Conservation (phyloP, 768 basidiomycete genomes). For the Lactifluus hygrophoroides region DNA sequence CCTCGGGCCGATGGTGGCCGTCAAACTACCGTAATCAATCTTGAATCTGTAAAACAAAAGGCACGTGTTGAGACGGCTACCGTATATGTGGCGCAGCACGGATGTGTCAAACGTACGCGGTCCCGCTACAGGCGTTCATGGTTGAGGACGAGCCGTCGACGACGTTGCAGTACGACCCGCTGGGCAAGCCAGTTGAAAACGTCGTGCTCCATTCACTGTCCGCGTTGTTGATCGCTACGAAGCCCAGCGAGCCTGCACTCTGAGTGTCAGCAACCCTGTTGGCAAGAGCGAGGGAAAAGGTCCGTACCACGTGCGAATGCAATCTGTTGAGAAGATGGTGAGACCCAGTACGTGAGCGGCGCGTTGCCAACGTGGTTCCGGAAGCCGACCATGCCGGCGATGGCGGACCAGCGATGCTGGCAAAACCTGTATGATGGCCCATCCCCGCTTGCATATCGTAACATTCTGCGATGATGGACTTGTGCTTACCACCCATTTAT, state of each 20-base stretch:
- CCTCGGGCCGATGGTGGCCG: constrained; percentile 21
- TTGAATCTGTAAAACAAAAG: constrained; percentile 15
- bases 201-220: constrained; percentile 47
- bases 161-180: constrained; percentile 58
- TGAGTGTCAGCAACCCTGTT: not conserved
- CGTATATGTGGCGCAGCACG: not conserved
- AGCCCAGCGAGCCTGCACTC: constrained; percentile 42
- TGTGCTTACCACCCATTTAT: constrained; percentile 38
- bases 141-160: constrained; percentile 37
- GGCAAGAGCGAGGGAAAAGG: not conserved
- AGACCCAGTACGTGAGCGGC: constrained; percentile 47
- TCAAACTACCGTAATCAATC: constrained; percentile 19
- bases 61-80: not conserved
- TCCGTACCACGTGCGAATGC: constrained; percentile 53
- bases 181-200: constrained; percentile 50
- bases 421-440: constrained; percentile 34
- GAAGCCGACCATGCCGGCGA: constrained; percentile 55
- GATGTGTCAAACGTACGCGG: constrained; percentile 28
- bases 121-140: constrained; percentile 40
- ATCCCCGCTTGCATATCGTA: too few species aligned
- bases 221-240: constrained; percentile 60
- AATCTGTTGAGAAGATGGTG: constrained; percentile 49
- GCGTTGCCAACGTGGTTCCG: constrained; percentile 47
- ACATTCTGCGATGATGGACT: not conserved
- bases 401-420: constrained; percentile 52